A percentile compares a stretch with the other conserved stretches of the same genome.
Evolutionary conservation across 129 eudicot genomes (phyloP).

Genomic region (Escallonia rubra): DNA sequence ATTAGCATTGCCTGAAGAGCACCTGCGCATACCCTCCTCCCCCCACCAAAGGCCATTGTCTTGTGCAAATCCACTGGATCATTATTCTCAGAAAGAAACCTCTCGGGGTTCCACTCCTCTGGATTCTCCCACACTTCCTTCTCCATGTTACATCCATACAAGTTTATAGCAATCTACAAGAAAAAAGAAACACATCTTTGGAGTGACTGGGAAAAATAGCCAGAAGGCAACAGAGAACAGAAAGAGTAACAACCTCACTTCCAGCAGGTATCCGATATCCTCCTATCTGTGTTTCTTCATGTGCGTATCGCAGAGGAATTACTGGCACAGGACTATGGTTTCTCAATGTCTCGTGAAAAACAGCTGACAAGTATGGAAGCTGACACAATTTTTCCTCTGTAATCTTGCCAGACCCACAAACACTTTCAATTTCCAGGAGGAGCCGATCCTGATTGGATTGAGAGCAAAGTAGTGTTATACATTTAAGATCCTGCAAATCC

Average conservation of each 20-base stretch:
- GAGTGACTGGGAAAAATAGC: no score
- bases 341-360: constrained; percentile 53
- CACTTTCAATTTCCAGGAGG: constrained; percentile 27
- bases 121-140: constrained; percentile 65
- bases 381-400: constrained; percentile 34
- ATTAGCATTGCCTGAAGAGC: constrained; percentile 54
- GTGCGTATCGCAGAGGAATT: constrained; percentile 42
- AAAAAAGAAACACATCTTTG: background rate
- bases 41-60: constrained; percentile 62
- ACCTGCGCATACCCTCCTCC: constrained; percentile 55
- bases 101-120: constrained; percentile 76
- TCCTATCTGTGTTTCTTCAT: constrained; percentile 43
- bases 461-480: background rate
- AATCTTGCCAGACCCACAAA: constrained; percentile 42
- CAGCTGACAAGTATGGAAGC: constrained; percentile 42
- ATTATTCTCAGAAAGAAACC: constrained; percentile 33
- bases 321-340: constrained; percentile 45
- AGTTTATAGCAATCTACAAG: constrained; percentile 64
- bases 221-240: background rate
- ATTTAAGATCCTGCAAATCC: background rate
- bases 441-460: constrained; percentile 23
- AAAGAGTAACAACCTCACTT: constrained; percentile 39
- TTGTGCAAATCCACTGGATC: constrained; percentile 49
- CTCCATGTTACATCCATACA: constrained; percentile 87
- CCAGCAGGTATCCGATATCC: constrained; percentile 54